A percentile compares a stretch with the other conserved stretches of the same genome.
Evolutionary conservation across 78 protist species (phyloP).

Genomic region (Anaeramoeba flamelloides): DNA sequence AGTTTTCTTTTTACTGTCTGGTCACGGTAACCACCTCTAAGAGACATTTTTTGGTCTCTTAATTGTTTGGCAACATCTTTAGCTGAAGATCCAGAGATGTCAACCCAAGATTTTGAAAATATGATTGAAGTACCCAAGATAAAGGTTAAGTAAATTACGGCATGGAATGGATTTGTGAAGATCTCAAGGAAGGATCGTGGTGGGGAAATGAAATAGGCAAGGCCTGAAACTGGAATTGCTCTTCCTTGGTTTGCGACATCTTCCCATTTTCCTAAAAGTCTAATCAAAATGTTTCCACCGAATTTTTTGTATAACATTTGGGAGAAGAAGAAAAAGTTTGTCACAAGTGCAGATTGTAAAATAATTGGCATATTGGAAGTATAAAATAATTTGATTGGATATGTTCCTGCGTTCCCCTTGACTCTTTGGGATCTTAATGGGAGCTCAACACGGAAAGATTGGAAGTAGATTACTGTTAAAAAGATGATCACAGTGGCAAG

Average conservation of each 20-base stretch:
- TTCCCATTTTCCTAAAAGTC: constrained; percentile 93
- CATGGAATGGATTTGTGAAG: constrained; percentile 86
- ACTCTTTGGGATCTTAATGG: constrained; percentile 63
- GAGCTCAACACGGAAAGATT: constrained; percentile 89
- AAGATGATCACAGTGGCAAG: constrained; percentile 93
- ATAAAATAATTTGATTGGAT: constrained; percentile 99
- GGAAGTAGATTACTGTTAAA: constrained; percentile 92
- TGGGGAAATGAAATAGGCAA: constrained; percentile 92
- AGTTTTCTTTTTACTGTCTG: constrained; percentile 46
- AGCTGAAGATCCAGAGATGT: constrained; percentile 75
- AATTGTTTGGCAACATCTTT: constrained; percentile 87
- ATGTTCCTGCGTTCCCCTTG: too few relatives aligned
- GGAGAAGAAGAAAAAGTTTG: constrained; percentile 88
- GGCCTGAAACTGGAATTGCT: constrained; percentile 75
- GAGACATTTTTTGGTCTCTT: constrained; percentile 62
- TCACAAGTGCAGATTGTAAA: constrained; percentile 87
- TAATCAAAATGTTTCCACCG: constrained; percentile 59
- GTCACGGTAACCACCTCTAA: constrained; percentile 34
- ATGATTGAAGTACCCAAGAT: constrained; percentile 88
- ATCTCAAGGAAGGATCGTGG: constrained; percentile 70
- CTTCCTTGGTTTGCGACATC: constrained; percentile 7
- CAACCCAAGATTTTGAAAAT: constrained; percentile 87
- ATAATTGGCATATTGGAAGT: constrained; percentile 99
- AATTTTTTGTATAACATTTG: constrained; percentile 83
- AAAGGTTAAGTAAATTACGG: constrained; percentile 74